Evolutionary conservation across 2,329 filamentous ascomycete species (phyloP).

Genomic region (Celoporthe dispersa): DNA sequence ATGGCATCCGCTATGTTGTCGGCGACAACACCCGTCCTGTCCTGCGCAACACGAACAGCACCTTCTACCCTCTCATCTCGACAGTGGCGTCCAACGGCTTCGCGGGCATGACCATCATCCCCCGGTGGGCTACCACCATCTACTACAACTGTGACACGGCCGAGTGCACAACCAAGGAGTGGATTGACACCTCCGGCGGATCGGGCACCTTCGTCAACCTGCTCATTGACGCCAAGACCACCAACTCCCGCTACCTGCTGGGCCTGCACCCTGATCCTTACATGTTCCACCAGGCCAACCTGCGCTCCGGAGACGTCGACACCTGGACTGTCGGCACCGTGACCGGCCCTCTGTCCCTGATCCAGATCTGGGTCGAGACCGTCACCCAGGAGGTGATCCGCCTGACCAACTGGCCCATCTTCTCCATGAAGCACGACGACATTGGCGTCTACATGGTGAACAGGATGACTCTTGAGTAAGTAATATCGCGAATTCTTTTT

Average conservation of each 20-base stretch:
- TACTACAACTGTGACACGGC: slow-evolving; percentile 68
- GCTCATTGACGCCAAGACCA: slow-evolving; percentile 53
- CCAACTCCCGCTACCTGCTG: slow-evolving; percentile 61
- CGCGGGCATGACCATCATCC: slow-evolving; percentile 59
- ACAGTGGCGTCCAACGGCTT: slow-evolving; percentile 56
- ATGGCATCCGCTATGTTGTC: slow-evolving; percentile 63
- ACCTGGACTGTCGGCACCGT: slow-evolving; percentile 53
- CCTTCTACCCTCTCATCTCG: slow-evolving; percentile 60
- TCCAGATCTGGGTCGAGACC: slow-evolving; percentile 62
- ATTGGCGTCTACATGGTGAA: slow-evolving; percentile 54
- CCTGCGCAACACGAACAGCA: slow-evolving; percentile 55
- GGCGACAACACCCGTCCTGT: slow-evolving; percentile 65
- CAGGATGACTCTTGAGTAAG: slow-evolving; percentile 49
- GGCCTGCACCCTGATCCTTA: slow-evolving; percentile 59
- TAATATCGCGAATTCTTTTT: background rate
- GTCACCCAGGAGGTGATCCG: slow-evolving; percentile 58
- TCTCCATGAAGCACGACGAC: slow-evolving; percentile 61
- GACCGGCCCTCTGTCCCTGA: slow-evolving; percentile 52
- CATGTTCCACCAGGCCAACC: slow-evolving; percentile 70
- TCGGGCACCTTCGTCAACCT: slow-evolving; percentile 57
- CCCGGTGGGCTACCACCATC: slow-evolving; percentile 64
- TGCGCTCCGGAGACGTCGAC: slow-evolving; percentile 54
- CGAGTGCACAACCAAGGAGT: slow-evolving; percentile 61
- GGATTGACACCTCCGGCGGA: slow-evolving; percentile 62
- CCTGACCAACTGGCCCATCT: slow-evolving; percentile 53